phyloP scores from a whole-genome alignment of 768 basidiomycete species.

The Podaxis sp. region DNA sequence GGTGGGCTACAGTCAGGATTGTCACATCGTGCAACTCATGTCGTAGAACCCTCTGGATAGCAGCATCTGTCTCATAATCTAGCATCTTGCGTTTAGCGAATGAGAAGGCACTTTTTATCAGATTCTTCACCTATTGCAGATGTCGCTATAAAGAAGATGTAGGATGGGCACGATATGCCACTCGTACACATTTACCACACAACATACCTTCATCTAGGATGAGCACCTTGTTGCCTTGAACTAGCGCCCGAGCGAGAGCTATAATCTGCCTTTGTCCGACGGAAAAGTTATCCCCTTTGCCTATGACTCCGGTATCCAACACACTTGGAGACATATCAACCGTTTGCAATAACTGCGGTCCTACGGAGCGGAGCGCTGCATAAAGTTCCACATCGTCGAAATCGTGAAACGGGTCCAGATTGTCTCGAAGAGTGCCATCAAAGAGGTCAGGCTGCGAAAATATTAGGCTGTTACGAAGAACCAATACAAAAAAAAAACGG shows the following conservation, averaged over 20 bases:
- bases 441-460: constrained; percentile 45
- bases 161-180: not conserved
- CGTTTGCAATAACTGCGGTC: constrained; percentile 36
- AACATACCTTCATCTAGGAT: constrained; percentile 56
- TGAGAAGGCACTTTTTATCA: not conserved
- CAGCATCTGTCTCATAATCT: constrained; percentile 64
- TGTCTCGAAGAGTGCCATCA: constrained; percentile 59
- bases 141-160: constrained; percentile 29
- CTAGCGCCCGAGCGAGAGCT: constrained; percentile 61
- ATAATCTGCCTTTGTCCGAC: constrained; percentile 76
- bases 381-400: constrained; percentile 49
- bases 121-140: constrained; percentile 43
- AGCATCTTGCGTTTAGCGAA: not conserved
- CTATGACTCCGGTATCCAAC: constrained; percentile 42
- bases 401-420: constrained; percentile 66
- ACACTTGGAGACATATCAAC: constrained; percentile 47
- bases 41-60: constrained; percentile 70
- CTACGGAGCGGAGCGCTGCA: constrained; percentile 37
- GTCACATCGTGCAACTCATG: constrained; percentile 63
- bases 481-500: not conserved
- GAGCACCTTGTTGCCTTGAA: constrained; percentile 57
- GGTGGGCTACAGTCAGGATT: constrained; percentile 67
- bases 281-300: constrained; percentile 70
- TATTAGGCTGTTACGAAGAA: not conserved
- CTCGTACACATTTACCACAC: not conserved